A percentile compares a stretch with the other conserved stretches of the same genome.
Evolutionary conservation across 805 yeast genomes (phyloP).

Genomic region (Yarrowia sp.): DNA sequence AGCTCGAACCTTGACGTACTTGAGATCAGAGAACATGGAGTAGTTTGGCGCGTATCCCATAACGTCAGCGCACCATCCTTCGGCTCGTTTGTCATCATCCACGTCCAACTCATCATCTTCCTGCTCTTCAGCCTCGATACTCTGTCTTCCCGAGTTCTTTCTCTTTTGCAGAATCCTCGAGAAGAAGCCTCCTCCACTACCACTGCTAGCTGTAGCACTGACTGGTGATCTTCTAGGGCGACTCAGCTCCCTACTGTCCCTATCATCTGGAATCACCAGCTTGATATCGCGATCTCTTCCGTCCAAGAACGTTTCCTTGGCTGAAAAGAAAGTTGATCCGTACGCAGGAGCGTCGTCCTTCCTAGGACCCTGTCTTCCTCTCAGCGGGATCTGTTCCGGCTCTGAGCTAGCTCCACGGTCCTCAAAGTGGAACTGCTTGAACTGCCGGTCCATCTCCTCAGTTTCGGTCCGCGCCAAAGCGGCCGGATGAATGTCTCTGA

Average conservation of each 20-base stretch:
- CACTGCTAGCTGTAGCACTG: neutral
- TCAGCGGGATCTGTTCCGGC: constrained; percentile 10
- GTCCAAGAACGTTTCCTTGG: constrained; percentile 7
- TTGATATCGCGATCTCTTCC: constrained; percentile 11
- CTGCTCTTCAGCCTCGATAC: constrained; percentile 20
- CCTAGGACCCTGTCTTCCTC: neutral
- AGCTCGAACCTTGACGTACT: constrained; percentile 39
- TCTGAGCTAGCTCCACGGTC: constrained; percentile 5
- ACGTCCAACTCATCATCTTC: constrained; percentile 16
- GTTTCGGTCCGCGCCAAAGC: constrained; percentile 7
- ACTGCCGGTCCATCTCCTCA: constrained; percentile 12
- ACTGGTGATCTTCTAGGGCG: neutral
- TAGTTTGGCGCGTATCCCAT: constrained; percentile 35
- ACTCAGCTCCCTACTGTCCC: neutral
- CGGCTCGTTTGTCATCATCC: constrained; percentile 29
- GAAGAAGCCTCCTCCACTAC: constrained; percentile 19
- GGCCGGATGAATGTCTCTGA: constrained; percentile 22
- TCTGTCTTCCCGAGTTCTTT: constrained; percentile 3
- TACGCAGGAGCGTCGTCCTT: neutral
- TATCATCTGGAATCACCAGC: constrained; percentile 3
- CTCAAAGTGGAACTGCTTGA: constrained; percentile 13
- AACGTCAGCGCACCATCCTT: constrained; percentile 38
- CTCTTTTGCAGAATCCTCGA: constrained; percentile 21
- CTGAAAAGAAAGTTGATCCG: constrained; percentile 13
- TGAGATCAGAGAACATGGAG: constrained; percentile 35